A percentile compares a stretch with the other conserved stretches of the same genome.
Conservation (phyloP, 1,284 basidiomycete species). For the Cryptococcus sp. region DNA sequence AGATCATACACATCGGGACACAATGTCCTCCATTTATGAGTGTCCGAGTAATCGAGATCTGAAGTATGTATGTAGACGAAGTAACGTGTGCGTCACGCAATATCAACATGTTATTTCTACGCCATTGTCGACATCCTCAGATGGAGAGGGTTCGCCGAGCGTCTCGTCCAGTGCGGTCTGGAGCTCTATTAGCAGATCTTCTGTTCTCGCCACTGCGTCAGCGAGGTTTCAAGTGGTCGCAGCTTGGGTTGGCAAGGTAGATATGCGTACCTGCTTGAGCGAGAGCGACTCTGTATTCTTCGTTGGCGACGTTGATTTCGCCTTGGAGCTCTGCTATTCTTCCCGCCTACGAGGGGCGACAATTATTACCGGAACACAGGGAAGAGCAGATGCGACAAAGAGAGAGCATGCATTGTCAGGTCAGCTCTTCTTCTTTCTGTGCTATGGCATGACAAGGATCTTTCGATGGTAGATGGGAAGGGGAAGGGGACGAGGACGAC, state of each 20-base stretch:
- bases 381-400: neutral
- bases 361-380: too few relatives aligned
- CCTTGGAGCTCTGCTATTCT: slow-evolving; percentile 42
- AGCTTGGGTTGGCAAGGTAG: too few relatives aligned
- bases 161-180: slow-evolving; percentile 37
- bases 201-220: slow-evolving; percentile 17
- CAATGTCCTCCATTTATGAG: too few relatives aligned
- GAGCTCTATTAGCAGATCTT: slow-evolving; percentile 42
- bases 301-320: slow-evolving; percentile 45
- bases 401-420: neutral
- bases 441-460: neutral
- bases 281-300: slow-evolving; percentile 46
- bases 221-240: neutral
- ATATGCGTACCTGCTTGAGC: slow-evolving; percentile 39
- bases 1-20: too few relatives aligned
- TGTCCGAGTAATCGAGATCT: too few relatives aligned
- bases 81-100: too few relatives aligned
- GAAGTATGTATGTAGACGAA: too few relatives aligned
- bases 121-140: too few relatives aligned
- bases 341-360: slow-evolving; percentile 23
- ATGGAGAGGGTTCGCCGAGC: slow-evolving; percentile 18
- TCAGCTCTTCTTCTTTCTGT: neutral
- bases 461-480: neutral
- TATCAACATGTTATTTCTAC: too few relatives aligned
- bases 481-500: slow-evolving; percentile 9